Percentiles rank a stretch among this genome's conserved stretches.
These are phyloP conservation scores for Syncephalis plumigaleata DNA, from an alignment of 371 early-diverging fungal species.

Conservation along the genomic window DNA sequence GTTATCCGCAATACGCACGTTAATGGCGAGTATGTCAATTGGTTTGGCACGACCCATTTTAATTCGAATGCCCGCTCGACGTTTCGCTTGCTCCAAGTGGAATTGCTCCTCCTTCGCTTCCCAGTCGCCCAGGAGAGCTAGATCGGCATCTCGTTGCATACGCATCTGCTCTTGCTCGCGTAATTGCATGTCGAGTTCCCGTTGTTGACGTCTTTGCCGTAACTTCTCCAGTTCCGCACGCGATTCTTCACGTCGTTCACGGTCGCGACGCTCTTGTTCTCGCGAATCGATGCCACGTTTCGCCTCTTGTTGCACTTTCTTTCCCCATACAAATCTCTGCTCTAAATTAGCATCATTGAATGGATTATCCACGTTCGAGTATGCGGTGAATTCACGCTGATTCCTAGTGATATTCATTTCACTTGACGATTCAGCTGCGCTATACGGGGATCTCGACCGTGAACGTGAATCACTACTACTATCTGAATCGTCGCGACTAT, in stretches of 20 bases:
- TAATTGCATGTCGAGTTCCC: slow-evolving; percentile 63
- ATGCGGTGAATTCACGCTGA: slow-evolving; percentile 8
- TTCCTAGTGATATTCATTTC: too few relatives aligned
- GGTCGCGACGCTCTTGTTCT: slow-evolving; percentile 41
- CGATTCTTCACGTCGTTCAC: slow-evolving; percentile 44
- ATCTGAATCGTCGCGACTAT: too few relatives aligned
- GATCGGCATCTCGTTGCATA: slow-evolving; percentile 62
- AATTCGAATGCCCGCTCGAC: slow-evolving; percentile 80
- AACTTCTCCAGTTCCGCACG: slow-evolving; percentile 62
- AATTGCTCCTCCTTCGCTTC: slow-evolving; percentile 80
- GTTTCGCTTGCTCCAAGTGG: slow-evolving; percentile 75
- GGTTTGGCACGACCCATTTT: slow-evolving; percentile 74
- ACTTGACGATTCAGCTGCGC: too few relatives aligned
- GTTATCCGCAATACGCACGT: slow-evolving; percentile 56
- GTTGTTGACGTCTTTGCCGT: slow-evolving; percentile 53
- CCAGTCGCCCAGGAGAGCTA: slow-evolving; percentile 88
- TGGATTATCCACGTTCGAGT: slow-evolving; percentile 61
- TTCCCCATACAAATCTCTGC: slow-evolving; percentile 81
- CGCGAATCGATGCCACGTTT: slow-evolving; percentile 33
- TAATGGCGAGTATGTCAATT: slow-evolving; percentile 84
- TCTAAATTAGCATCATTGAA: slow-evolving; percentile 66
- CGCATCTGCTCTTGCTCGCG: slow-evolving; percentile 61
- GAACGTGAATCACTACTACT: too few relatives aligned
- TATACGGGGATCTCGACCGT: too few relatives aligned
- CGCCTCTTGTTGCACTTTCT: slow-evolving; percentile 55